Conservation (phyloP, 208 protist species). For the Leishmania martiniquensis region DNA sequence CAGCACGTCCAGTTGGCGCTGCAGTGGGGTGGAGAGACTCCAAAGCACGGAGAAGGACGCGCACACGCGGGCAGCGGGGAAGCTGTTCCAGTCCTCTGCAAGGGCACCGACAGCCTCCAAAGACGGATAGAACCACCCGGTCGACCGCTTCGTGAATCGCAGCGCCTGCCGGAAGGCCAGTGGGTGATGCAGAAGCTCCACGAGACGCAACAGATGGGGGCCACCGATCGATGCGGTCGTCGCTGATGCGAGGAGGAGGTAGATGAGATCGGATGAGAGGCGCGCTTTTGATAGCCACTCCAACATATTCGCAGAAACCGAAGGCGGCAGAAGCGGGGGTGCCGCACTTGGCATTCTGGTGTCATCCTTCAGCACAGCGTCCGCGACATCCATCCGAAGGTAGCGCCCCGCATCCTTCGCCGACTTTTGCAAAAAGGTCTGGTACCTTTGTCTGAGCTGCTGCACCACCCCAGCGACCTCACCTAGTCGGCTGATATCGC, state of each 20-base stretch:
- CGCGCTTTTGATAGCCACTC: slow-evolving; percentile 15
- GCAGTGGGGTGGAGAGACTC: slow-evolving; percentile 73
- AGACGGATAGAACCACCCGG: slow-evolving; percentile 79
- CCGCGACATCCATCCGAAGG: neutral
- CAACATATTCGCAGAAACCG: neutral
- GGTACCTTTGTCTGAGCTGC: slow-evolving; percentile 42
- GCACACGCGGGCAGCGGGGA: slow-evolving; percentile 26
- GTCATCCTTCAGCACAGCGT: neutral
- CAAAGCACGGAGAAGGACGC: slow-evolving; percentile 71
- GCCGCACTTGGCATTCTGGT: neutral
- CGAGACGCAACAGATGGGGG: slow-evolving; percentile 31
- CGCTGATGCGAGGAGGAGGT: slow-evolving; percentile 31
- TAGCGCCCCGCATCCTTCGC: slow-evolving; percentile 48
- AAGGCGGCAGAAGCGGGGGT: neutral
- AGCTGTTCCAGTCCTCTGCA: slow-evolving; percentile 57
- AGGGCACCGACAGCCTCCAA: slow-evolving; percentile 49
- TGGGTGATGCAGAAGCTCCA: slow-evolving; percentile 50
- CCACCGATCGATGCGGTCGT: slow-evolving; percentile 3
- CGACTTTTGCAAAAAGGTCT: slow-evolving; percentile 51
- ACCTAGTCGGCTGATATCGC: slow-evolving; percentile 47
- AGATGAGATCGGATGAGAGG: slow-evolving; percentile 28
- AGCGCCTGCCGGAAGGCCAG: slow-evolving; percentile 42
- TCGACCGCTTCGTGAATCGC: slow-evolving; percentile 40
- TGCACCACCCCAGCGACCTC: slow-evolving; percentile 48
- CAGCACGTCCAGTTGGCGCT: slow-evolving; percentile 45